Evolutionary conservation across 1,139 yeast genomes (phyloP), one percentile per base, ranked within the genome.

Genomic region (Lodderomyces orthopsilosis): DNA sequence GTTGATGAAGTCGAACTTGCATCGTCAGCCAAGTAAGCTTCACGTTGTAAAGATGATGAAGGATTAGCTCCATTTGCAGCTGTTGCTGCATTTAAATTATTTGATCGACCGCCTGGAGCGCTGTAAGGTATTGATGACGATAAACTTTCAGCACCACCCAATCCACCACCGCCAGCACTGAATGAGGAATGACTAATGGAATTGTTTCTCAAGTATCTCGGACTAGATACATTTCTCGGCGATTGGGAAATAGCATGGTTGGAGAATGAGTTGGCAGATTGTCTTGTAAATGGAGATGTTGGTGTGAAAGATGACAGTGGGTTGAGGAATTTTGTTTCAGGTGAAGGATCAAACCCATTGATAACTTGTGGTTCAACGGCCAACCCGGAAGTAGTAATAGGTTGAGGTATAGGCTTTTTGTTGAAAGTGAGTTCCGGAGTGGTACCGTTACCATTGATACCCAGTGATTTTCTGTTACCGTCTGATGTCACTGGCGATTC

Each of bases 61-160:
- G 33, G 24, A 26, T 36, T 41, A 18, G 35, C 13, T 13, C 42
- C 35, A 33, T 35, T 27, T 21, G 24, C 41, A 21, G 35, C 46
- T 26, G 55, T 51, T 21, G 35, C 46, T 26, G 55, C 51, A 50
- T 49, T 22, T 52, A 57, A 5, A 53, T 50, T 23, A 14, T 15
- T 37, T 17, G 52, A 49, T 41, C 75, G 65, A 3, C 82, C 81
- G 10, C 85, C 85, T 1, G 93, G 93, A 2, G 83, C 90, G 6
- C 84, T 73, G 59, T 83, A 85, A 0, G 93, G 93, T 42, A 85
- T 84, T 40, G 80, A 74, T 17, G 80, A 68, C 10, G 87, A 78
- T 50, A 83, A 66, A 43, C 83, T 74, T 46, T 73, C 77, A 9
- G 34, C 34, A 15, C 34, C 34, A 4, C 34, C 34, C 12, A 30